Evolutionary conservation across 345 rosid species (phyloP), one percentile per base, ranked within the genome.

Genomic region (Citrus inodora): DNA sequence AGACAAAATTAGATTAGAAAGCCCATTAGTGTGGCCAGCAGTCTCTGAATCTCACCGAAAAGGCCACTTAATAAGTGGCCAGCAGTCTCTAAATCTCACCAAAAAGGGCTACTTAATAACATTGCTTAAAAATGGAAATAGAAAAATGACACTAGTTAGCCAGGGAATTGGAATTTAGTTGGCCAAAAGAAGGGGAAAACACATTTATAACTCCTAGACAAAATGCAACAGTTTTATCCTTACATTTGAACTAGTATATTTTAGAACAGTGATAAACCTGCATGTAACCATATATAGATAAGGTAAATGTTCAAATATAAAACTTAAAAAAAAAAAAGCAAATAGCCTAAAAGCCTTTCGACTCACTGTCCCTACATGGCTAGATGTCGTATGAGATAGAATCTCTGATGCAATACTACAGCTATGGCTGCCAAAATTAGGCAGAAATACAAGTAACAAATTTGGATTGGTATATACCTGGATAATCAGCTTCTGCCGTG

Each of bases 1-100:
- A 22, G 37, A 53, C 32, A n/a, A 51, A 42, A 61, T 69, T 28
- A 78, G 48, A 67, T 70, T 80, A 74, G 73, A 76, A 65, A 63
- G 78, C 80, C 40, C 62, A 21, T 55, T 82, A 24, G 27, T 22
- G 65, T 35, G 79, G 51, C 27, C 46, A 27, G 4, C 7, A 33
- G 48, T 14, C 35, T 32, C 48, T 70, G 22, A 70, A 60, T 59
- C 74, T 70, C 68, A 80, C 82, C 74, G 30, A 22, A 32, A 69
- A 22, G 59, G 72, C 55, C 76, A 59, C 28, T n/a, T 58, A 9
- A 69, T 46, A 24, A 38, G 64, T 35, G 79, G 51, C 27, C 58
- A 27, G 4, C 7, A 33, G 48, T 21, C 35, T 32, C 48, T 70
- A 35, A 35, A 60, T 59, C 74, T 70, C 68, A 80, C 82, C 71